phyloP scores from a whole-genome alignment of 495 filamentous ascomycete species.

The Rostrohypoxylon terebratum region DNA sequence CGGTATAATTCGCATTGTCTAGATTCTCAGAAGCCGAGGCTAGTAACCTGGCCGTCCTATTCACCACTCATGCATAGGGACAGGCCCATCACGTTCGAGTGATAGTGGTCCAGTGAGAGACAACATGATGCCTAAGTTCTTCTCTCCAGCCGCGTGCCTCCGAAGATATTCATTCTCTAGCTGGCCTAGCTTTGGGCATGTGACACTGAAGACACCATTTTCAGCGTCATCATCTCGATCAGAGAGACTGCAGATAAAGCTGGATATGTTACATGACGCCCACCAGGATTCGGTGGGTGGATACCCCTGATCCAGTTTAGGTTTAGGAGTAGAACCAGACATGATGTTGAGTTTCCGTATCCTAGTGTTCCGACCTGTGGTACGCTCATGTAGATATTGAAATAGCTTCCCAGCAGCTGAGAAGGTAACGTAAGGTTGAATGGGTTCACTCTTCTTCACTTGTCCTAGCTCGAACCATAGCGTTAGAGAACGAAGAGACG shows the following conservation, averaged over 20 bases:
- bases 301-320: no score
- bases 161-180: neutral
- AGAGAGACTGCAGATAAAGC: slow-evolving; percentile 11
- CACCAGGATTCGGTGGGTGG: neutral
- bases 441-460: neutral
- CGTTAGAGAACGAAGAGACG: neutral
- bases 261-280: neutral
- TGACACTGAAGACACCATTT: neutral
- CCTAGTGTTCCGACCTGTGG: neutral
- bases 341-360: neutral
- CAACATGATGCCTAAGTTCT: neutral
- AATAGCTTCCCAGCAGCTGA: neutral
- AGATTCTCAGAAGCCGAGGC: no score
- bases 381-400: neutral
- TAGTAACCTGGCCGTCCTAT: no score
- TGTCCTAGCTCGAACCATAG: slow-evolving; percentile 14
- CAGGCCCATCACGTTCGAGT: neutral
- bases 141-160: neutral
- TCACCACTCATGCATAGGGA: neutral
- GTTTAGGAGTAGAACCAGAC: neutral
- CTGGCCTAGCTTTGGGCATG: neutral
- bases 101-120: neutral
- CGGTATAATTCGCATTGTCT: no score
- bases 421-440: slow-evolving; percentile 12
- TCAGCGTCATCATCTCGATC: slow-evolving; percentile 4